phyloP scores from a whole-genome alignment of 1,284 basidiomycete species.

The Apiotrichum laibachii region DNA sequence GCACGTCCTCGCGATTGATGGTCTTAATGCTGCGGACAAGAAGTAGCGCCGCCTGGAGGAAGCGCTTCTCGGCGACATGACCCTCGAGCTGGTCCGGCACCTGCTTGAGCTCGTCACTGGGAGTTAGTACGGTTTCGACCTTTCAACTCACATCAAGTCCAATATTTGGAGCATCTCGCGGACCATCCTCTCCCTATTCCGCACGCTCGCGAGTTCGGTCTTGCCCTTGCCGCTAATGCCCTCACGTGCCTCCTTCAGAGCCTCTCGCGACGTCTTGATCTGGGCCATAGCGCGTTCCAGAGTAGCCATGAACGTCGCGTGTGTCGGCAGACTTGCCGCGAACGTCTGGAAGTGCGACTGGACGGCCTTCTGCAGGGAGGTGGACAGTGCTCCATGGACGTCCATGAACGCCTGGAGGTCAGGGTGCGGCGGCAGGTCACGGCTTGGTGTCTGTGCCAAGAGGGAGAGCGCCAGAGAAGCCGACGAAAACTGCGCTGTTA shows the following conservation, averaged over 20 bases:
- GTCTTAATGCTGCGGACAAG: constrained; percentile 85
- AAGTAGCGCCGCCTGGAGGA: constrained; percentile 83
- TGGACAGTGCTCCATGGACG: constrained; percentile 41
- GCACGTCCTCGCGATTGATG: constrained; percentile 87
- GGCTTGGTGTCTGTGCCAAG: constrained; percentile 65
- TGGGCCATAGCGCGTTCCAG: constrained; percentile 69
- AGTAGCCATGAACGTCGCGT: constrained; percentile 69
- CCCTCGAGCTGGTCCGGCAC: constrained; percentile 90
- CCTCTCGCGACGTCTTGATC: constrained; percentile 65
- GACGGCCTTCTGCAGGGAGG: constrained; percentile 47
- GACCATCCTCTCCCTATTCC: constrained; percentile 74
- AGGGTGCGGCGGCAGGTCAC: constrained; percentile 30
- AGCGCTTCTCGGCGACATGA: constrained; percentile 91
- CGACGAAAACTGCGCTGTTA: constrained; percentile 71
- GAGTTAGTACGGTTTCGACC: constrained; percentile 18
- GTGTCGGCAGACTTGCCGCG: constrained; percentile 82
- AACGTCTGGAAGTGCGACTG: constrained; percentile 86
- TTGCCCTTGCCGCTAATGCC: constrained; percentile 48
- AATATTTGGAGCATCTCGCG: constrained; percentile 87
- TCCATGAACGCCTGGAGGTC: constrained; percentile 39
- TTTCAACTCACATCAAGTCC: constrained; percentile 76
- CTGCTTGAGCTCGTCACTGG: constrained; percentile 81
- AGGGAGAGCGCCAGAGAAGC: constrained; percentile 85
- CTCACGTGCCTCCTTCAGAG: constrained; percentile 62
- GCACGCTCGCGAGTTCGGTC: constrained; percentile 80